Conservation (phyloP, 352 stramenopile genomes). For the Pythium volutum region DNA sequence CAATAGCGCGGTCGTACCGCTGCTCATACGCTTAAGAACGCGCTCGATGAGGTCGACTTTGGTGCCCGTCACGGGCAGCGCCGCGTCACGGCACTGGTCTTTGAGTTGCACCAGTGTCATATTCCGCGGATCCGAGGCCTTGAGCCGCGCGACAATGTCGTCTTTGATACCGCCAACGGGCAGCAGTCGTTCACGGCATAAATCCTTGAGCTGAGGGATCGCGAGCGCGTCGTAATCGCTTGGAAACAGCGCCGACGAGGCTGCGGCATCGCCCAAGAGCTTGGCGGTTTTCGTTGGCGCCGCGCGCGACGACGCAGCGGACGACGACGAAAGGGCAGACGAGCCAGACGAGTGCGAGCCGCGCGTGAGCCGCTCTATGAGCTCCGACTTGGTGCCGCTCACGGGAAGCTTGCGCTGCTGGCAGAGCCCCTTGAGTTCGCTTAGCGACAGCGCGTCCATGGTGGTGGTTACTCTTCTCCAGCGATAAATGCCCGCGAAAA, state of each 20-base stretch:
- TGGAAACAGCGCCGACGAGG: constrained; percentile 7
- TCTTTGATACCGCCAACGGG: constrained; percentile 25
- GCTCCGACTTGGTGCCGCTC: constrained; percentile 12
- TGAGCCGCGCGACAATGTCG: constrained; percentile 18
- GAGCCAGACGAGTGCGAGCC: neutral
- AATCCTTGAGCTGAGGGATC: constrained; percentile 20
- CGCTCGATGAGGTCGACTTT: constrained; percentile 21
- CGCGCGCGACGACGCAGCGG: neutral
- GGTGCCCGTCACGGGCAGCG: constrained; percentile 17
- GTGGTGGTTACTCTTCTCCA: neutral
- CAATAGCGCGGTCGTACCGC: constrained; percentile 3
- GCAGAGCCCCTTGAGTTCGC: constrained; percentile 18
- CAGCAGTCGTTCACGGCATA: constrained; percentile 17
- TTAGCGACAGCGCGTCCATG: constrained; percentile 19
- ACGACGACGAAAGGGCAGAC: neutral
- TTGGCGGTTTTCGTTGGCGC: neutral
- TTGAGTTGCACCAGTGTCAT: constrained; percentile 21
- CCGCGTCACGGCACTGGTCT: constrained; percentile 16
- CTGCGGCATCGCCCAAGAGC: neutral
- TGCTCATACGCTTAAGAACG: constrained; percentile 16
- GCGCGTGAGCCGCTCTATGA: constrained; percentile 10
- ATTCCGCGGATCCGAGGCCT: constrained; percentile 16
- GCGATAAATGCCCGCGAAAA: constrained; percentile 4
- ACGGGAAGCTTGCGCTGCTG: constrained; percentile 14
- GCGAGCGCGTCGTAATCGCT: constrained; percentile 17